Conservation (phyloP, 305 asterid species). For the Plantago lanceolata region DNA sequence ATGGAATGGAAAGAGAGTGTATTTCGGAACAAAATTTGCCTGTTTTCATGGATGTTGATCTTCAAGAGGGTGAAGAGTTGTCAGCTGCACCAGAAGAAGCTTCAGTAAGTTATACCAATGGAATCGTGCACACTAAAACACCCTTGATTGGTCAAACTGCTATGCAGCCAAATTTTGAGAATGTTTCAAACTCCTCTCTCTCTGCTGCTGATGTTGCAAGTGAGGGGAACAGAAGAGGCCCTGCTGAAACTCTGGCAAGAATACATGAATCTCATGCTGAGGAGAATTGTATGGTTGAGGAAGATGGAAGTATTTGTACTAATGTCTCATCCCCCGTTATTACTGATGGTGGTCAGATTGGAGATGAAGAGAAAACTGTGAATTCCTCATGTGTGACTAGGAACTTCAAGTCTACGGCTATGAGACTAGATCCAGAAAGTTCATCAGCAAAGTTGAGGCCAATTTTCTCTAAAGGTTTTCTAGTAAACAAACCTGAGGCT, state of each 20-base stretch:
- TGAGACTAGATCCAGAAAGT: conserved; percentile 5
- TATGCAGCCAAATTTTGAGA: conserved; percentile 16
- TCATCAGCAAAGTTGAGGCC: conserved; percentile 48
- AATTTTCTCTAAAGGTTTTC: conserved; percentile 58
- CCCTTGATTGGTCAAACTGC: conserved; percentile 9
- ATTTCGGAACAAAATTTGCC: background rate
- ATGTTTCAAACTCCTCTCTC: conserved; percentile 18
- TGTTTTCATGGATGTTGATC: background rate
- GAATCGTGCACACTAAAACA: conserved; percentile 21
- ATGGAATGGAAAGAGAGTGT: background rate
- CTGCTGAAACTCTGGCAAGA: conserved; percentile 15
- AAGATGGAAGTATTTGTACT: conserved; percentile 21
- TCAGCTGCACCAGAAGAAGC: conserved; percentile 6
- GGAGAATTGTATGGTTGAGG: conserved; percentile 23
- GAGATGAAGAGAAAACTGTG: conserved; percentile 24
- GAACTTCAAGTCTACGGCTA: conserved; percentile 23
- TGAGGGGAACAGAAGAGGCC: conserved; percentile 19
- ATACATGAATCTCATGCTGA: conserved; percentile 12
- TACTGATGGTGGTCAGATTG: conserved; percentile 22
- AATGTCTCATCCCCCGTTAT: conserved; percentile 29
- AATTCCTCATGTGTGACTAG: conserved; percentile 24
- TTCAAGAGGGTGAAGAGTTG: background rate
- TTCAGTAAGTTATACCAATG: background rate
- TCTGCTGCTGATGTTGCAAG: conserved; percentile 34
- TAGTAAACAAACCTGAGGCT: conserved; percentile 31